Percentiles rank a stretch among this genome's conserved stretches.
These are phyloP conservation scores for Achlya hypogyna DNA, from an alignment of 352 stramenopile genomes.

Conservation along the genomic window DNA sequence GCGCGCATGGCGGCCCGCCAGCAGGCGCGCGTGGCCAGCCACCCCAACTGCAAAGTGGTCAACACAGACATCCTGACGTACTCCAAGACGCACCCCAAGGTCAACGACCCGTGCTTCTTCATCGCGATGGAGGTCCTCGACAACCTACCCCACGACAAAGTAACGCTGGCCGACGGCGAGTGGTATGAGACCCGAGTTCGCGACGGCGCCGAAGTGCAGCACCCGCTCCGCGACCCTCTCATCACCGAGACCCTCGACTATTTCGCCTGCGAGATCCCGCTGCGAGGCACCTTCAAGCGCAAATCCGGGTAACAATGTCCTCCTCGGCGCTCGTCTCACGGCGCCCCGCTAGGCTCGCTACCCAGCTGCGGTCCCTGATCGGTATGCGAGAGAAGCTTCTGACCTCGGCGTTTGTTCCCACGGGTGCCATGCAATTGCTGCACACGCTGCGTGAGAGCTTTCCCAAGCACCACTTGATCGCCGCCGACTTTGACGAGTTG, in stretches of 20 bases:
- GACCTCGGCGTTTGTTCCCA: constrained; percentile 79
- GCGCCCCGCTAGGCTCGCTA: constrained; percentile 27
- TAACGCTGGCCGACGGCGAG: constrained; percentile 57
- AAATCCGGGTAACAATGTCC: neutral
- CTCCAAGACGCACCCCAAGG: constrained; percentile 38
- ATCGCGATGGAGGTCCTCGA: constrained; percentile 85
- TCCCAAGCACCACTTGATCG: constrained; percentile 79
- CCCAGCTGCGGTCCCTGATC: constrained; percentile 39
- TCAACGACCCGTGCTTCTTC: constrained; percentile 63
- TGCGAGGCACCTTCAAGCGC: constrained; percentile 49
- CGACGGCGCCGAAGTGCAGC: constrained; percentile 30
- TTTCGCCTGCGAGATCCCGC: constrained; percentile 64
- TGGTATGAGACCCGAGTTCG: constrained; percentile 68
- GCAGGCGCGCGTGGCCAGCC: constrained; percentile 41
- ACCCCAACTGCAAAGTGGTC: constrained; percentile 58
- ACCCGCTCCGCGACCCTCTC: constrained; percentile 53
- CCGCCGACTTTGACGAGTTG: constrained; percentile 83
- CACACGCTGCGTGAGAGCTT: constrained; percentile 70
- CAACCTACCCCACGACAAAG: constrained; percentile 88
- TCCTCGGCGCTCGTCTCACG: neutral
- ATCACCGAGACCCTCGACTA: constrained; percentile 62
- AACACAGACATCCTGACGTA: constrained; percentile 79
- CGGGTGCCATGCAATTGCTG: constrained; percentile 77
- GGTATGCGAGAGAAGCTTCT: constrained; percentile 41
- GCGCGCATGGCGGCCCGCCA: constrained; percentile 78